Evolutionary conservation across 306 rosid genomes (phyloP).

Genomic region (Castanopsis chinensis): DNA sequence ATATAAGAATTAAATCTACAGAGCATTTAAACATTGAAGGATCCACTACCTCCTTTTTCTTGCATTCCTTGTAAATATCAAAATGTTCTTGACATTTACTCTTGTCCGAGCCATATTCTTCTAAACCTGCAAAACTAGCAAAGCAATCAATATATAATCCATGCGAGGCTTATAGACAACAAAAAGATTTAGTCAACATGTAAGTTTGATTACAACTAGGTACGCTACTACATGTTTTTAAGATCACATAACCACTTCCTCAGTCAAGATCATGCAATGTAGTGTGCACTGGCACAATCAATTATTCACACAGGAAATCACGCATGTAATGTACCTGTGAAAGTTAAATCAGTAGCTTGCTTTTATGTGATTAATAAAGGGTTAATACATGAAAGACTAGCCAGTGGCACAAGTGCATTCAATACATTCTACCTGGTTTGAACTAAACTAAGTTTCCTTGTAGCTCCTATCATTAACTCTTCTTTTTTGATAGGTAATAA

Average conservation of each 20-base stretch:
- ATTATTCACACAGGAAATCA: too few species aligned
- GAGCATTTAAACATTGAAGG: slow-evolving; percentile 1
- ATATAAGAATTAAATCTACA: slow-evolving; percentile 2
- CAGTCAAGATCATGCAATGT: too few species aligned
- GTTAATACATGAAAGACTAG: background rate
- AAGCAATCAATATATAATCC: background rate
- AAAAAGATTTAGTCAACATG: background rate
- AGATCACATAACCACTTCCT: too few species aligned
- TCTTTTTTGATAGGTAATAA: too few species aligned
- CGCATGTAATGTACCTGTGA: background rate
- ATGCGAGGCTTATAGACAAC: background rate
- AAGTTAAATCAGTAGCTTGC: background rate
- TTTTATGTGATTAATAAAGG: background rate
- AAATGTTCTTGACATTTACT: slow-evolving; percentile 92
- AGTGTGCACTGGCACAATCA: too few species aligned
- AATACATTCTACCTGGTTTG: background rate
- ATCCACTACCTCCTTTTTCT: slow-evolving; percentile 81
- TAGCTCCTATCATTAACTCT: background rate
- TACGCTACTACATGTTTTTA: background rate
- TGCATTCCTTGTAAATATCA: slow-evolving; percentile 92
- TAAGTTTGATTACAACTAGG: background rate
- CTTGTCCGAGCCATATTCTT: slow-evolving; percentile 61
- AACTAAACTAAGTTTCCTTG: background rate
- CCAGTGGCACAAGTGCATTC: background rate
- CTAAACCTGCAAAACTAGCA: slow-evolving; percentile 59